Evolutionary conservation across 768 basidiomycete species (phyloP).

Genomic region (Pleurotus tuoliensis): DNA sequence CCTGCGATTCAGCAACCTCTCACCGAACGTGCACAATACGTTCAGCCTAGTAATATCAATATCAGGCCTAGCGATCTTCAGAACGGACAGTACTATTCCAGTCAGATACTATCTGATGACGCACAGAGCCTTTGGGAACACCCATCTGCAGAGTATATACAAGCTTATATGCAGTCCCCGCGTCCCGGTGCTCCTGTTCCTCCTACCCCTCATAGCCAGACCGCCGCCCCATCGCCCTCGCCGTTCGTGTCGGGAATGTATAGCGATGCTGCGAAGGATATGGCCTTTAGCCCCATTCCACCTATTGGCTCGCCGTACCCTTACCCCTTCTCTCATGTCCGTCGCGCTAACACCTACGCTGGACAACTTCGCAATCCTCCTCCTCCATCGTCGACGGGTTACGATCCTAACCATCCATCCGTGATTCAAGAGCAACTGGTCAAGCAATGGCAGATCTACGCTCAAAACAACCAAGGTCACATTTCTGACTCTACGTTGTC

Average conservation of each 20-base stretch:
- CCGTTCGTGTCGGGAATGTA: constrained; percentile 55
- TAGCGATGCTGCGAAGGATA: constrained; percentile 26
- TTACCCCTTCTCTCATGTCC: constrained; percentile 71
- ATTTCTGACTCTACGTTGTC: constrained; percentile 75
- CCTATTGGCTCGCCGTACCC: constrained; percentile 76
- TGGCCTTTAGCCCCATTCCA: constrained; percentile 47
- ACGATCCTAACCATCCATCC: constrained; percentile 39
- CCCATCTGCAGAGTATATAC: constrained; percentile 54
- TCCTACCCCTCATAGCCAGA: constrained; percentile 74
- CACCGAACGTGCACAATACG: constrained; percentile 7
- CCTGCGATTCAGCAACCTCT: not conserved
- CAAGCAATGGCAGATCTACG: constrained; percentile 75
- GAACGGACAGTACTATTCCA: constrained; percentile 32
- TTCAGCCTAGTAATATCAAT: constrained; percentile 12
- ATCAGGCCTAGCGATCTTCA: constrained; percentile 10
- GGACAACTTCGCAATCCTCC: constrained; percentile 24
- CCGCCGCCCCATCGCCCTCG: constrained; percentile 69
- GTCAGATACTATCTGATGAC: constrained; percentile 51
- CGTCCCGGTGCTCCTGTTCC: constrained; percentile 77
- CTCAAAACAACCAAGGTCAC: constrained; percentile 57
- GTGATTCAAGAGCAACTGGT: constrained; percentile 68
- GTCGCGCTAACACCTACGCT: constrained; percentile 42
- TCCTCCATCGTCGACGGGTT: constrained; percentile 25
- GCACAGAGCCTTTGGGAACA: constrained; percentile 58
- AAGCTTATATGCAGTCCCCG: constrained; percentile 51